phyloP scores from a whole-genome alignment of 306 rosid species.

The Trifolium dubium region DNA sequence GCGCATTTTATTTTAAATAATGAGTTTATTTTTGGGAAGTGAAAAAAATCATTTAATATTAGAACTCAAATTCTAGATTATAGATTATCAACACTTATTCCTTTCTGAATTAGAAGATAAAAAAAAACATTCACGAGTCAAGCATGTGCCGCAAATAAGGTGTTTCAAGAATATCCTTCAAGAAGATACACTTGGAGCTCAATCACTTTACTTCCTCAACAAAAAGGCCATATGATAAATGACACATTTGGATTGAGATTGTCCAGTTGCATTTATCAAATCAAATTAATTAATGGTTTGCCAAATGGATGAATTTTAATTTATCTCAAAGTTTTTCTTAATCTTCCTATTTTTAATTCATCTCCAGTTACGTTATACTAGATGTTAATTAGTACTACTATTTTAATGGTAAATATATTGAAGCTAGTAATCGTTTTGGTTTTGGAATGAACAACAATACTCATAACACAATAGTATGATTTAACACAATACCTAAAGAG shows the following conservation, averaged over 20 bases:
- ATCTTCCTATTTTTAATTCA: background rate
- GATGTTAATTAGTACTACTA: too few species aligned
- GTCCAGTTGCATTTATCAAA: background rate
- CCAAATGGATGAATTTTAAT: background rate
- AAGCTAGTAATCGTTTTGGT: conserved; percentile 27
- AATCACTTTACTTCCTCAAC: background rate
- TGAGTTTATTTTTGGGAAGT: too few species aligned
- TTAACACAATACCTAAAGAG: conserved; percentile 33
- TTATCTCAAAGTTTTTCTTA: background rate
- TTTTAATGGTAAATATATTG: too few species aligned
- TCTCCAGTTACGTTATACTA: background rate
- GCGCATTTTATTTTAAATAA: too few species aligned
- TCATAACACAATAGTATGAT: conserved; percentile 5
- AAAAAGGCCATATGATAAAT: background rate
- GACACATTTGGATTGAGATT: background rate
- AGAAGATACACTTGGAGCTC: background rate
- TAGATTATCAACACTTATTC: too few species aligned
- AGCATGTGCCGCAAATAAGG: too few species aligned
- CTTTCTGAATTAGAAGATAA: too few species aligned
- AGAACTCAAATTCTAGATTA: too few species aligned
- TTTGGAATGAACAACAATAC: conserved; percentile 2
- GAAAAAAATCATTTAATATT: too few species aligned
- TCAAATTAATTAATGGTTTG: background rate
- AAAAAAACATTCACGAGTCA: too few species aligned
- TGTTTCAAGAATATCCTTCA: too few species aligned